These are phyloP conservation scores for Lactifluus echinatus DNA, from an alignment of 768 basidiomycete genomes.

Conservation along the genomic window DNA sequence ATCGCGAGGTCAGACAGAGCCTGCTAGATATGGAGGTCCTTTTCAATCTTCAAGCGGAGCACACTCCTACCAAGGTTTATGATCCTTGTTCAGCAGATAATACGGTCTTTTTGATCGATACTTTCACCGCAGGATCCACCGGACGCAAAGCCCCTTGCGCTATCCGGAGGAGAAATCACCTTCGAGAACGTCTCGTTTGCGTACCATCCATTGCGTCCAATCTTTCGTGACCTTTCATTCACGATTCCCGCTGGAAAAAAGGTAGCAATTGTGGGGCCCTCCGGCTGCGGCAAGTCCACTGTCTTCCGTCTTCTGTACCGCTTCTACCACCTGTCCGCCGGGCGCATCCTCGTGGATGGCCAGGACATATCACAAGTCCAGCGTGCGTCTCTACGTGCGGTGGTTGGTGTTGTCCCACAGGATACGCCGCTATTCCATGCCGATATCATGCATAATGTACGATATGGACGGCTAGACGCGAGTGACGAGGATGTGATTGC, in stretches of 20 bases:
- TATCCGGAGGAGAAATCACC: conserved; percentile 79
- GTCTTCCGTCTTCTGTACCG: conserved; percentile 89
- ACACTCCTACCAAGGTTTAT: conserved; percentile 50
- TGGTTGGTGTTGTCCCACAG: conserved; percentile 93
- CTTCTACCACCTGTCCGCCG: conserved; percentile 82
- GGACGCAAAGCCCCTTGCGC: conserved; percentile 53
- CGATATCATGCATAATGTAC: conserved; percentile 89
- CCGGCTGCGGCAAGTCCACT: conserved; percentile 96
- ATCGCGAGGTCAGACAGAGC: conserved; percentile 93
- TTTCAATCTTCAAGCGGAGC: conserved; percentile 81
- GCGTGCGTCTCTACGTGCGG: conserved; percentile 58
- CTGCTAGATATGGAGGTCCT: conserved; percentile 95
- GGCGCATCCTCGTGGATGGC: conserved; percentile 78
- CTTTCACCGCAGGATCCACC: conserved; percentile 50
- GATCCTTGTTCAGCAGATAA: neutral
- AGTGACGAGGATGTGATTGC: conserved; percentile 82
- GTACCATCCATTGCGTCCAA: conserved; percentile 87
- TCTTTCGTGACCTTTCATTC: conserved; percentile 84
- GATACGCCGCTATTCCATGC: conserved; percentile 97
- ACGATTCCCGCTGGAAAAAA: conserved; percentile 94
- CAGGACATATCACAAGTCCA: conserved; percentile 75
- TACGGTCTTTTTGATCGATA: neutral
- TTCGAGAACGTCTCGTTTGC: conserved; percentile 90
- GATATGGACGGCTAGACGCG: conserved; percentile 84
- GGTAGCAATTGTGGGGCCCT: conserved; percentile 93